These are phyloP conservation scores for Tylopilus felleus DNA, from an alignment of 768 basidiomycete species.

Conservation along the genomic window DNA sequence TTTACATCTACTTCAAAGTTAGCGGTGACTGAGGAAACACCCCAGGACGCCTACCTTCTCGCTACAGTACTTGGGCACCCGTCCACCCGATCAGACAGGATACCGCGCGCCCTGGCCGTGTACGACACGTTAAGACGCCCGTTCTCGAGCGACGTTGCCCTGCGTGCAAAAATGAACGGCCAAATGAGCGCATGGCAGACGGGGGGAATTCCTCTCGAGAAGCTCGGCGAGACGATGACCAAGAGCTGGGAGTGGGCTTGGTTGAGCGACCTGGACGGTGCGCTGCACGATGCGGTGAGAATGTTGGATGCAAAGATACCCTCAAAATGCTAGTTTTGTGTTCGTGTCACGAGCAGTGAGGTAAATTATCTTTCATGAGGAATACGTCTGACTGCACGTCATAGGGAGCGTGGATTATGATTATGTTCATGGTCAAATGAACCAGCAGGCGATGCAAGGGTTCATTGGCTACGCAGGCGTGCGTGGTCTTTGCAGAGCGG, in stretches of 20 bases:
- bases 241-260: slow-evolving; percentile 58
- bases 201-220: slow-evolving; percentile 30
- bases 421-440: no score
- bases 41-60: slow-evolving; percentile 37
- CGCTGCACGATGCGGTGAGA: slow-evolving; percentile 15
- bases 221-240: slow-evolving; percentile 41
- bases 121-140: slow-evolving; percentile 53
- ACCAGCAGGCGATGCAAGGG: no score
- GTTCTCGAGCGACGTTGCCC: slow-evolving; percentile 35
- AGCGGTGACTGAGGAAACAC: not conserved
- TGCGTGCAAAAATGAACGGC: slow-evolving; percentile 21
- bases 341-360: no score
- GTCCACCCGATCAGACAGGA: slow-evolving; percentile 6
- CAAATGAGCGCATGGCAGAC: slow-evolving; percentile 3
- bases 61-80: slow-evolving; percentile 44
- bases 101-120: slow-evolving; percentile 36
- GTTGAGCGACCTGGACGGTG: slow-evolving; percentile 21
- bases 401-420: no score
- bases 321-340: not conserved
- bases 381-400: no score
- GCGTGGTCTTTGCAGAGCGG: no score
- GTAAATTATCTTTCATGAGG: no score
- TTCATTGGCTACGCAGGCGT: no score
- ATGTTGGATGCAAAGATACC: slow-evolving; percentile 7
- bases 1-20: no score